These are phyloP conservation scores for Guyanaporus albipodus DNA, from an alignment of 768 basidiomycete genomes.

Conservation along the genomic window DNA sequence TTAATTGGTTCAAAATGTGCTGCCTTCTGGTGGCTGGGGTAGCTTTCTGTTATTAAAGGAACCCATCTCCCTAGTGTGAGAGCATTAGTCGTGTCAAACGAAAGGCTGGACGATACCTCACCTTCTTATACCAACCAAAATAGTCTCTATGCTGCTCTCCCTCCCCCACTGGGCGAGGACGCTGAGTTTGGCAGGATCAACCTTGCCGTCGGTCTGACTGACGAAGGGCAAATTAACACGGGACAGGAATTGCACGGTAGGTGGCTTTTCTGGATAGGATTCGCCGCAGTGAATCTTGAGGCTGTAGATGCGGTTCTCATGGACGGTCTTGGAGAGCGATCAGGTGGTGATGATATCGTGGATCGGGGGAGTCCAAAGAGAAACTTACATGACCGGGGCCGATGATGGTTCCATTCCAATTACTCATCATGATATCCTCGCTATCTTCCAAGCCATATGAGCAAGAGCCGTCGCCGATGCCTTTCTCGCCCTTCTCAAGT, in stretches of 20 bases:
- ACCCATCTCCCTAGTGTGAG: constrained; percentile 80
- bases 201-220: constrained; percentile 65
- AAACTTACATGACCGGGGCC: constrained; percentile 90
- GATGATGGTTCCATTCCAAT: constrained; percentile 99
- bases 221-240: constrained; percentile 95
- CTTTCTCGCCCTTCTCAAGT: constrained; percentile 99
- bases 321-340: constrained; percentile 65
- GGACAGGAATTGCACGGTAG: constrained; percentile 80
- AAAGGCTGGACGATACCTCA: constrained; percentile 26
- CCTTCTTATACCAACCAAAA: constrained; percentile 93
- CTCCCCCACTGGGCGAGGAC: constrained; percentile 75
- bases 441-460: constrained; percentile 94
- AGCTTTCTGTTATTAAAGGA: constrained; percentile 88
- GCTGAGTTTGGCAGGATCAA: constrained; percentile 67
- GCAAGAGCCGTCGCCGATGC: constrained; percentile 96
- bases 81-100: constrained; percentile 5
- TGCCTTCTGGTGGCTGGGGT: constrained; percentile 92
- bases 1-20: constrained; percentile 45
- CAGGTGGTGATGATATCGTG: constrained; percentile 12
- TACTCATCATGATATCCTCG: constrained; percentile 96
- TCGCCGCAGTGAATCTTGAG: constrained; percentile 85
- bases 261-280: constrained; percentile 72
- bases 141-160: constrained; percentile 75
- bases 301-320: constrained; percentile 98
- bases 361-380: constrained; percentile 2